These are phyloP conservation scores for Cicer yamashitae DNA, from an alignment of 306 rosid species.

Conservation along the genomic window DNA sequence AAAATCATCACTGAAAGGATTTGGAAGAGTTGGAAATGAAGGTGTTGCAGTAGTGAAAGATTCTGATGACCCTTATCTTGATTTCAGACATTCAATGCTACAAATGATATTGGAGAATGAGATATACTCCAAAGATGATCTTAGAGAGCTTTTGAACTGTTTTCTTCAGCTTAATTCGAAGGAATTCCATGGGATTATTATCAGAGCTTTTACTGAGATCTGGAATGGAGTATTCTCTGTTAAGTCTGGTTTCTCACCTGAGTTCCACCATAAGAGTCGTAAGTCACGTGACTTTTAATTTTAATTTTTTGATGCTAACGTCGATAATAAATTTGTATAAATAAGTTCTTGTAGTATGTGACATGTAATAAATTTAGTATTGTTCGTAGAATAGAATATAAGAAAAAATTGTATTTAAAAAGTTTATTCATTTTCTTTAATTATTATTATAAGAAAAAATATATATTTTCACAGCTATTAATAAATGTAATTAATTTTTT, in stretches of 20 bases:
- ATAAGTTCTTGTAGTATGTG: too few species aligned
- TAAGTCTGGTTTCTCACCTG: conserved; percentile 40
- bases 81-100: conserved; percentile 87
- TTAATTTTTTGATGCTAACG: too few species aligned
- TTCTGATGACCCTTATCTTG: conserved; percentile 88
- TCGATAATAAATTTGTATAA: too few species aligned
- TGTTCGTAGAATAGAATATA: too few species aligned
- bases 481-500: too few species aligned
- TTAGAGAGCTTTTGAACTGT: conserved; percentile 75
- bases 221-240: conserved; percentile 86
- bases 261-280: conserved; percentile 36
- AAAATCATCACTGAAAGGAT: conserved; percentile 44
- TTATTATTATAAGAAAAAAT: neutral
- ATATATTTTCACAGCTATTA: too few species aligned
- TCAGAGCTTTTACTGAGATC: conserved; percentile 87
- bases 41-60: conserved; percentile 94
- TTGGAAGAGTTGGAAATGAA: conserved; percentile 74
- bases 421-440: neutral
- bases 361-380: too few species aligned
- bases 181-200: conserved; percentile 72
- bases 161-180: conserved; percentile 85
- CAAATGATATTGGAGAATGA: conserved; percentile 94
- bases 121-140: conserved; percentile 79
- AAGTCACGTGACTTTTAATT: conserved; percentile 60
- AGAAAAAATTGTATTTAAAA: too few species aligned